Evolutionary conservation across 108 stramenopile genomes (phyloP), one percentile per base, ranked within the genome.

Genomic region (Poteriospumella lacustris): DNA sequence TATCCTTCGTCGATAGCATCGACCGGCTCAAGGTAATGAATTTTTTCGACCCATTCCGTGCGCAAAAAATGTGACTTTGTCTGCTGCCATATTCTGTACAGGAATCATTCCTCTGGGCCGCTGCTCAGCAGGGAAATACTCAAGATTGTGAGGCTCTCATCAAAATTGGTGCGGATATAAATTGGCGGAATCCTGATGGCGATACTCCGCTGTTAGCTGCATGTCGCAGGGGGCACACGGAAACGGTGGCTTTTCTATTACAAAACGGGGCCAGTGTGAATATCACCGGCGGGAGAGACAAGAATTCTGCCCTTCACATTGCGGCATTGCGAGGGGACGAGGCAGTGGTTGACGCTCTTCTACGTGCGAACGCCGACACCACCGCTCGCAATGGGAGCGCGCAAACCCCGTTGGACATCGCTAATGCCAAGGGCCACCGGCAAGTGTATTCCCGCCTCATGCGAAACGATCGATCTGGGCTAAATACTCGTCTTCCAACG

Each of bases 81-180:
- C 47, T 52, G 19, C 9, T 52, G 19, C 47, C 19, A 52, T 52
- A 19, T 52, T 52, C 9, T 64, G 33, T 34, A 3, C 9, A 64
- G 60, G 60, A 73, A 56, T 73, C 70, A 5, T 73, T 73, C 42
- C 41, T 73, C 26, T 73, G 70, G 70, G 70, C 70, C 5, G 70
- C 70, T 42, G 70, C 70, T 29, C 70, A 73, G 42, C 31, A 31
- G 9, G 70, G 70, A 24, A 73, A 73, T 24, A 73, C 70, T 12
- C 44, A 73, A 56, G 70, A 73, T 56, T 73, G 70, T 38, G 12
- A 73, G 31, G 12, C 3, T 26, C 70, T 73, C 42, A 39, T 73
- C 36, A 31, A 73, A 56, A 73, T 73, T 3, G 70, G 70, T 19
- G 70, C 70, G 38, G 70, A 73, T 73, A 24, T 73, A 24, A 73